Evolutionary conservation across 768 basidiomycete species (phyloP), one percentile per base, ranked within the genome.

Genomic region (Hypholoma sublateritium): DNA sequence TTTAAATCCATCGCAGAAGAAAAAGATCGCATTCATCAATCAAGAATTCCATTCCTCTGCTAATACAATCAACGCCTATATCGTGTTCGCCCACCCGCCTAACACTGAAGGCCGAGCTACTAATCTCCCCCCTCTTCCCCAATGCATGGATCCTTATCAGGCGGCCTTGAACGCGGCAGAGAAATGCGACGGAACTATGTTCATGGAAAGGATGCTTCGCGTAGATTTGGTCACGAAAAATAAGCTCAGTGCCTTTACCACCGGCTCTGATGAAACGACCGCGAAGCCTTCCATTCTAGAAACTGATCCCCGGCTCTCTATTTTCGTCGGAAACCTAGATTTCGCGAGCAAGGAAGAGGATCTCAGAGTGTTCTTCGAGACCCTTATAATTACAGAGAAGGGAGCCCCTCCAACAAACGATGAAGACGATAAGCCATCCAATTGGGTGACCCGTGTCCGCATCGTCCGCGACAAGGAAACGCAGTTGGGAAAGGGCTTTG

Each of bases 401-500:
- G 93, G 93, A 0, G 74, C 78, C 12, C 82, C 86, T 8, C 70
- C 69, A 25, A 60, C 59, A 5, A 56, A 64, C 6, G 65, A 64
- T 4, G 70, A 65, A 8, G 66, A 66, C 3, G 67, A 60, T 67
- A 5, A 72, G 72, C 54, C 81, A 77, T 59, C 70, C 41, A 69
- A 78, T 13, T 93, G 90, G 90, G 92, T 95, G 16, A 84, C 81
- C 7, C 84, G 83, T 35, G 93, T 97, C n/a, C 82, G 96, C 42
- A 85, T 97, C 63, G 81, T 97, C 50, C 81, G 92, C 46, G 96
- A 98, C 69, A 86, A 85, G 62, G 93, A 91, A 57, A 97, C 93
- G 1, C 93, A 94, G 62, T 81, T 98, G 13, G 96, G 95, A 12
- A 97, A 96, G 73, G 95, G 95, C 4, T 95, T 98, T 69, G 93